Base-by-base conservation (phyloP, 1,139 yeast genomes). In the Candida glucosophila region DNA sequence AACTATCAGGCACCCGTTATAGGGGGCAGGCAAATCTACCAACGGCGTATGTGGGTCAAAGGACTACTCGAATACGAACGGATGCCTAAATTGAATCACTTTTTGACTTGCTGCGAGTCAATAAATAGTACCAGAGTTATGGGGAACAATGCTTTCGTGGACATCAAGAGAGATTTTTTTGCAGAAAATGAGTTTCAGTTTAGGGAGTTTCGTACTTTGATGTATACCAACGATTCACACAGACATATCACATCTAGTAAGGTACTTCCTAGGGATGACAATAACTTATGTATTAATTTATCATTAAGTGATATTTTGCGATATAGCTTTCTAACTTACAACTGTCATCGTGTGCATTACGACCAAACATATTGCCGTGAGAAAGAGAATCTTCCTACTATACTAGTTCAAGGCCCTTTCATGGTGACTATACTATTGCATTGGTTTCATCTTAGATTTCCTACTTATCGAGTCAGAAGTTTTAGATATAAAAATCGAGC, bases 361-460 rank as follows among this genome's bases (percentile, higher is more conserved):
- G 82, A 82, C 42, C 50, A 52, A 2, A 40, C 39, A 1, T 82
- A 82, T 43, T 63, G 81, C 14, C 44, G 35, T 5, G 29, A 46
- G 1, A 42, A 44, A 2, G 97, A 90, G 41, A 65, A 70, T 0
- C 68, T 83, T 25, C 74, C 77, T 0, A 61, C 61, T 20, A 46
- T 76, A 1, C 55, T 90, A 0, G 78, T 80, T 0, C 95, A 82
- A 23, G 98, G 95, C 0, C 96, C 97, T 0, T 57, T 86, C 26
- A 58, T 79, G 35, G 68, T 81, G 1, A 73, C 80, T 3, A 37
- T 81, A 22, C 36, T 72, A 11, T 44, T 81, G 22, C 67, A 69
- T 30, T 77, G 73, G 68, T 59, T 67, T 37, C n/a, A n/a, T n/a
- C n/a, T n/a, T n/a, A n/a, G n/a, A n/a, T n/a, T n/a, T n/a, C n/a